These are phyloP conservation scores for Acarospora socialis DNA, from an alignment of 2,329 filamentous ascomycete species.

Conservation along the genomic window DNA sequence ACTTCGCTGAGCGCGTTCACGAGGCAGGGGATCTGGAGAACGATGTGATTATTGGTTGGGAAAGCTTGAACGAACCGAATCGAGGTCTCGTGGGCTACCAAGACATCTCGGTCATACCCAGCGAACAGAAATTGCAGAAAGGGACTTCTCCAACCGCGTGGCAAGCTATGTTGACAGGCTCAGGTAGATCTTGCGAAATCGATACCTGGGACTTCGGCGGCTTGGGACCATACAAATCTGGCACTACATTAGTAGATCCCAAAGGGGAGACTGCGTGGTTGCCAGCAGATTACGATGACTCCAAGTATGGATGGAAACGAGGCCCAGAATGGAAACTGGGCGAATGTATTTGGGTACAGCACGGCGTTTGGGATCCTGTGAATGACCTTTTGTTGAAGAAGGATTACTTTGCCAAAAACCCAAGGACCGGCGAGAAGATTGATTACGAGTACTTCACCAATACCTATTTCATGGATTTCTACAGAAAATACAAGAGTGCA, in stretches of 20 bases:
- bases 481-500: constrained; percentile 57
- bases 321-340: constrained; percentile 81
- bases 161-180: constrained; percentile 85
- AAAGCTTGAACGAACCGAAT: constrained; percentile 91
- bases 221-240: constrained; percentile 82
- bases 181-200: constrained; percentile 77
- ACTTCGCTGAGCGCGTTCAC: constrained; percentile 70
- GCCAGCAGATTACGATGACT: constrained; percentile 67
- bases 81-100: constrained; percentile 71
- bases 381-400: constrained; percentile 66
- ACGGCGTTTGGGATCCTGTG: constrained; percentile 81
- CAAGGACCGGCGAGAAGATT: constrained; percentile 55
- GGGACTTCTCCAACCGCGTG: constrained; percentile 87
- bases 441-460: constrained; percentile 82
- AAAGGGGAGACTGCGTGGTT: constrained; percentile 78
- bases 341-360: constrained; percentile 93
- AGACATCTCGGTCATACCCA: constrained; percentile 68
- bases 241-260: constrained; percentile 69
- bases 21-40: constrained; percentile 82
- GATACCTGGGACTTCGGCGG: constrained; percentile 89
- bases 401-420: constrained; percentile 75
- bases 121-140: constrained; percentile 81
- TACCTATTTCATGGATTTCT: constrained; percentile 79
- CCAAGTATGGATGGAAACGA: constrained; percentile 77
- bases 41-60: constrained; percentile 84